Conservation (phyloP, 2,329 filamentous ascomycete species). For the Tolypocladium endophyticum region DNA sequence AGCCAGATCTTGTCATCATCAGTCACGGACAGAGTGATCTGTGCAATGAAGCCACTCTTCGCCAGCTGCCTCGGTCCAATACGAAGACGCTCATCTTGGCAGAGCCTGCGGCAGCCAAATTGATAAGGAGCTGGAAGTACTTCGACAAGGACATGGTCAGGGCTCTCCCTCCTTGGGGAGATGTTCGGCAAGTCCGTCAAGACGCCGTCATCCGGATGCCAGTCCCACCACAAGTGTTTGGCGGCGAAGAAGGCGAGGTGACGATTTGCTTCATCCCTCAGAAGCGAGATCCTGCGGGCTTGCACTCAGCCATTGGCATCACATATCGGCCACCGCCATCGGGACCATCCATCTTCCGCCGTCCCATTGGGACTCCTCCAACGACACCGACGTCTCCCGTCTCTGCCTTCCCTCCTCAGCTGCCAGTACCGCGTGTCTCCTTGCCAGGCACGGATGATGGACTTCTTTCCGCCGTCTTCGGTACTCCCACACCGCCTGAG, state of each 20-base stretch:
- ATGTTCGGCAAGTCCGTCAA: slow-evolving; percentile 21
- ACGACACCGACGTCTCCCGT: slow-evolving; percentile 3
- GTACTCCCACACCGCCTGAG: slow-evolving; percentile 23
- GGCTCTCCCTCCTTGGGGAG: slow-evolving; percentile 35
- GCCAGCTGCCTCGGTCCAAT: slow-evolving; percentile 44
- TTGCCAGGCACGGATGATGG: slow-evolving; percentile 1
- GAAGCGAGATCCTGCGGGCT: slow-evolving; percentile 45
- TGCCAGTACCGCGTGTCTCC: slow-evolving; percentile 2
- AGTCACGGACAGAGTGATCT: slow-evolving; percentile 48
- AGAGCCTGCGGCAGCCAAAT: slow-evolving; percentile 51
- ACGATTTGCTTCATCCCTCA: slow-evolving; percentile 58
- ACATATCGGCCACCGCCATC: slow-evolving; percentile 53
- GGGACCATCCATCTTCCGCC: slow-evolving; percentile 8
- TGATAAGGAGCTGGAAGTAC: slow-evolving; percentile 58
- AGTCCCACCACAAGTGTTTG: slow-evolving; percentile 40
- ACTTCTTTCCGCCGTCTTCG: slow-evolving; percentile 8
- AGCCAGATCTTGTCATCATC: slow-evolving; percentile 35
- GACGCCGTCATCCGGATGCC: slow-evolving; percentile 31
- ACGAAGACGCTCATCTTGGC: slow-evolving; percentile 54
- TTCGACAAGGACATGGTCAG: slow-evolving; percentile 44
- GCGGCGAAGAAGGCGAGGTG: slow-evolving; percentile 53
- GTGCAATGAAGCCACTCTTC: slow-evolving; percentile 59
- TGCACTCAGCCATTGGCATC: slow-evolving; percentile 60
- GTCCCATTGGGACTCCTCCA: slow-evolving; percentile 8
- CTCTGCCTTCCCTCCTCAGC: slow-evolving; percentile 2